Base-by-base conservation (phyloP, 2,329 filamentous ascomycete species). In the Trichoderma sp. region DNA sequence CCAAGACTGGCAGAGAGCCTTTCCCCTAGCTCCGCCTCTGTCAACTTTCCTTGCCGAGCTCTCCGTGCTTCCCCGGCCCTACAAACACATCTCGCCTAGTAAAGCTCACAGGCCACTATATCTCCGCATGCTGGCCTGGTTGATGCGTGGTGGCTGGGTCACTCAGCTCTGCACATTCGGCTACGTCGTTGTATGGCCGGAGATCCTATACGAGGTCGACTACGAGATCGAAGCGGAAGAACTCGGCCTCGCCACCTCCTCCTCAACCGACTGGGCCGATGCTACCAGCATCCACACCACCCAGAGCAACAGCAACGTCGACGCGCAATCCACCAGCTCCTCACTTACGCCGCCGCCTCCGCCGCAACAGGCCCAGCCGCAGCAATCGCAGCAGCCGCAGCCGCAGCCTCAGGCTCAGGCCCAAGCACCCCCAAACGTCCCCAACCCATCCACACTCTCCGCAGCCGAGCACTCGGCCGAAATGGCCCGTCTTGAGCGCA, bases 131-230 rank as follows among this genome's bases (percentile, higher is more conserved):
- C 85, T 99, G 30, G 94, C 94, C 26, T 99, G 95, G 94, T 87
- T 99, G 9, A 90, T 98, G 84, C 90, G 95, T 53, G 92, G 94
- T 61, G 94, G 94, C 15, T 97, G 96, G 93, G 95, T 98, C 1
- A 97, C 93, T 0, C 95, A 98, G 80, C 87, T 99, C 6, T 93
- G 94, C 74, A 96, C 94, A 0, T 98, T 97, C 80, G 93, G 92
- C 14, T 97, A 96, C 85, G 90, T 98, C 57, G 89, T 95, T 64
- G 92, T 96, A 56, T 91, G 91, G 82, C 90, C 92, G 3, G 91
- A 95, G 78, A 92, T 97, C 74, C 90, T 96, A 76, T 91, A 92
- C 77, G 91, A 93, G 74, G 94, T 97, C 3, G 90, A 93, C 66
- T 88, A 91, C 76, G 88, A 90, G 70, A 86, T 93, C 57, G 90